Percentiles rank a stretch among this genome's conserved stretches.
Evolutionary conservation across 768 basidiomycete genomes (phyloP).

Genomic region (Serendipita vermifera): DNA sequence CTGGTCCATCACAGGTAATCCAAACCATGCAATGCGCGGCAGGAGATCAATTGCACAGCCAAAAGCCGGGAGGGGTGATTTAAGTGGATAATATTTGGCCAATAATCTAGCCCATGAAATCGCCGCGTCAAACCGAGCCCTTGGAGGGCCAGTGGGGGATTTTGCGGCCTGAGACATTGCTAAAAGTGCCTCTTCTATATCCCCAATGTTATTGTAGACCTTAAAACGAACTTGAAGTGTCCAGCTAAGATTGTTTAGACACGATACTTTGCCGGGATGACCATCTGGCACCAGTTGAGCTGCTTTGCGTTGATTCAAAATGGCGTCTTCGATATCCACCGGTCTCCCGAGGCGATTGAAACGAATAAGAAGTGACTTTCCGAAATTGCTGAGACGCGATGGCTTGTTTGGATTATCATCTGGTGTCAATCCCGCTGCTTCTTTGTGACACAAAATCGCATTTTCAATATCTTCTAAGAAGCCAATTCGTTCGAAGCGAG

Average conservation of each 20-base stretch:
- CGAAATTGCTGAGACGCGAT: conserved; percentile 9
- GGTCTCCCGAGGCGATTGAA: conserved; percentile 12
- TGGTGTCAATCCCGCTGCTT: conserved; percentile 9
- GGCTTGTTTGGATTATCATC: conserved; percentile 13
- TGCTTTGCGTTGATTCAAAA: neutral
- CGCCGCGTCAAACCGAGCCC: too few relatives aligned
- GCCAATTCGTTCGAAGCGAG: conserved; percentile 13
- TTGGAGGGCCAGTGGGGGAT: too few relatives aligned
- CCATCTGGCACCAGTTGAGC: conserved; percentile 11
- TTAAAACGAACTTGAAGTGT: conserved; percentile 11
- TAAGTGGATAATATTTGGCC: too few relatives aligned
- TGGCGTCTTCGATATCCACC: conserved; percentile 12
- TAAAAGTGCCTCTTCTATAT: neutral
- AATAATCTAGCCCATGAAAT: too few relatives aligned
- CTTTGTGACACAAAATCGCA: neutral
- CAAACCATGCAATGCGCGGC: too few relatives aligned
- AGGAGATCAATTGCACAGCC: too few relatives aligned
- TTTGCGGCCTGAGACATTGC: too few relatives aligned
- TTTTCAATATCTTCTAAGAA: conserved; percentile 7
- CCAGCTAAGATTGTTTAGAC: conserved; percentile 11
- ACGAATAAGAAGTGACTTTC: conserved; percentile 6
- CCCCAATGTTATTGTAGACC: neutral
- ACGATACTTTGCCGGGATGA: conserved; percentile 13
- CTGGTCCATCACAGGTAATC: too few relatives aligned
- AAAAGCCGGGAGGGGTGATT: too few relatives aligned